A percentile compares a stretch with the other conserved stretches of the same genome.
Conservation (phyloP, 2,329 filamentous ascomycete species). For the Xylaria multiplex region DNA sequence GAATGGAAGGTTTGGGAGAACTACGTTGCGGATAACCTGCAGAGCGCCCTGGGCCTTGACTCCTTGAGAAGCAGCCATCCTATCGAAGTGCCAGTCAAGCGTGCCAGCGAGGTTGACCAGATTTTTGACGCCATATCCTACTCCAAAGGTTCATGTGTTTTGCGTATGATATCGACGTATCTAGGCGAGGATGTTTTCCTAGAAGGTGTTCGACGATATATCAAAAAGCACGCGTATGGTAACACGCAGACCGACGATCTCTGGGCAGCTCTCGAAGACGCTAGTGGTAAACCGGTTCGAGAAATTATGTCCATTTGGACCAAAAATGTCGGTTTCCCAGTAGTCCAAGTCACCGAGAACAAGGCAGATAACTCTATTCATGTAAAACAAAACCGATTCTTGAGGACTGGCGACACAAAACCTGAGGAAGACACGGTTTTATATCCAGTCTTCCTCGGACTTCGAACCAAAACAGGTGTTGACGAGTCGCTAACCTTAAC, state of each 20-base stretch:
- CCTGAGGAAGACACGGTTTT: conserved; percentile 89
- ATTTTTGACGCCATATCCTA: conserved; percentile 99
- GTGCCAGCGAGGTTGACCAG: conserved; percentile 95
- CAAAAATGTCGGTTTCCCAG: conserved; percentile 93
- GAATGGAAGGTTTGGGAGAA: conserved; percentile 99
- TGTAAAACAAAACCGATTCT: conserved; percentile 93
- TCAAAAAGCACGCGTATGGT: conserved; percentile 96
- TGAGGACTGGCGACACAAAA: conserved; percentile 91
- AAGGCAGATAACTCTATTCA: conserved; percentile 76
- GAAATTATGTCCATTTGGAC: conserved; percentile 97
- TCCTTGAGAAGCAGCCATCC: conserved; percentile 94
- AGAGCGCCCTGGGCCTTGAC: conserved; percentile 86
- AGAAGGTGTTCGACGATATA: conserved; percentile 87
- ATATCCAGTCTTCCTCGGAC: conserved; percentile 88
- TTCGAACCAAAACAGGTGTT: conserved; percentile 85
- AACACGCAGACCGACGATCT: conserved; percentile 93
- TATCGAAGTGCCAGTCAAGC: conserved; percentile 95
- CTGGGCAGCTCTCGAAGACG: conserved; percentile 87
- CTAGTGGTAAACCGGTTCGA: conserved; percentile 89
- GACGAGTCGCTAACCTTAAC: conserved; percentile 78
- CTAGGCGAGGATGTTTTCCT: conserved; percentile 93
- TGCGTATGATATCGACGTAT: conserved; percentile 97
- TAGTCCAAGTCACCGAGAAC: conserved; percentile 85
- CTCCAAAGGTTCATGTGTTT: conserved; percentile 93
- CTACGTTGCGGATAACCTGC: conserved; percentile 92